Evolutionary conservation across 768 basidiomycete species (phyloP).

Genomic region (Kwoniella heveanensis): DNA sequence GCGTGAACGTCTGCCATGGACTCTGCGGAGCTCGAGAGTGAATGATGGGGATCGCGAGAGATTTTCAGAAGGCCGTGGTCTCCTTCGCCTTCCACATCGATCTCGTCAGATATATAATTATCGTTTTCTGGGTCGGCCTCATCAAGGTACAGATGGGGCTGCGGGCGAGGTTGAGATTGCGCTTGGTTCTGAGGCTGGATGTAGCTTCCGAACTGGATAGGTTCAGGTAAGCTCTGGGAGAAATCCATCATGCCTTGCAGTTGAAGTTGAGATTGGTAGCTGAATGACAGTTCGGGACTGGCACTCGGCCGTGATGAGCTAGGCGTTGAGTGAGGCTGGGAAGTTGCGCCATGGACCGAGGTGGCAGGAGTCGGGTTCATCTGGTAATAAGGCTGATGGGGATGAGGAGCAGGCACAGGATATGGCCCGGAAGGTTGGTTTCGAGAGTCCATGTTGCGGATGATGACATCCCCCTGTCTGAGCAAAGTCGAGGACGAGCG

Average conservation of each 20-base stretch:
- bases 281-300: neutral
- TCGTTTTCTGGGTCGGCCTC: neutral
- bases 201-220: neutral
- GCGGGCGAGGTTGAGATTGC: neutral
- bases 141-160: neutral
- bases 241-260: neutral
- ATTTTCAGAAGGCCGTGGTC: neutral
- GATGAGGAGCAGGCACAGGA: neutral
- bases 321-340: neutral
- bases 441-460: neutral
- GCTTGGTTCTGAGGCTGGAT: neutral
- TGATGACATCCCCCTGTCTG: neutral
- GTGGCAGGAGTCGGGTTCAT: neutral
- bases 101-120: neutral
- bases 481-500: neutral
- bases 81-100: neutral
- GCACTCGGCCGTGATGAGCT: neutral
- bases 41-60: conserved; percentile 1
- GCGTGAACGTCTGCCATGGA: conserved; percentile 14
- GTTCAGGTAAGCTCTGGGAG: neutral
- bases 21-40: conserved; percentile 22
- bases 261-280: neutral
- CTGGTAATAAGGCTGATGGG: neutral
- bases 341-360: neutral
- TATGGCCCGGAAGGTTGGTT: neutral